Evolutionary conservation across 352 stramenopile genomes (phyloP).

Genomic region (Aphanomyces euteiches): DNA sequence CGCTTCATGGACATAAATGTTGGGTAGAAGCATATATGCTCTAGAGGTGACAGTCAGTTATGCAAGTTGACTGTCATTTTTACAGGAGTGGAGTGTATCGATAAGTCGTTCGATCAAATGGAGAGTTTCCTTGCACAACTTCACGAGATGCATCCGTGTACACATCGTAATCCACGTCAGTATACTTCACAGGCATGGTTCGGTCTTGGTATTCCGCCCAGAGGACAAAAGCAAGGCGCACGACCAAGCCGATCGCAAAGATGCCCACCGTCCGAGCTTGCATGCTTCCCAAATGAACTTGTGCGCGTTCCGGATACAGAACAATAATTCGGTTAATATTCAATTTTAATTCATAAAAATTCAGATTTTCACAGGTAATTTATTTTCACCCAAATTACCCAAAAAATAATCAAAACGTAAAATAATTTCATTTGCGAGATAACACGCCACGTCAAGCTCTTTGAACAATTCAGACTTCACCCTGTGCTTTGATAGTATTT

Average conservation of each 20-base stretch:
- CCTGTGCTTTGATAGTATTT: no score
- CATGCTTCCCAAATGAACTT: no score
- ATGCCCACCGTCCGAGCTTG: constrained; percentile 15
- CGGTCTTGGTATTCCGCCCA: constrained; percentile 75
- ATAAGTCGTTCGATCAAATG: constrained; percentile 97
- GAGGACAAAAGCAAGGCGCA: constrained; percentile 62
- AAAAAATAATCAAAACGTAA: no score
- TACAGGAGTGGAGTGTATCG: constrained; percentile 97
- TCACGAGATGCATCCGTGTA: constrained; percentile 95
- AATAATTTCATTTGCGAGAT: no score
- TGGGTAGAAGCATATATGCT: constrained; percentile 67
- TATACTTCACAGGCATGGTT: constrained; percentile 91
- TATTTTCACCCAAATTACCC: no score
- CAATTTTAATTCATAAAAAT: no score
- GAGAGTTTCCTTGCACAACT: constrained; percentile 81
- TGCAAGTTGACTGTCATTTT: constrained; percentile 21
- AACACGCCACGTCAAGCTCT: no score
- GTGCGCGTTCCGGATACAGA: no score
- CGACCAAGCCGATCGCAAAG: constrained; percentile 23
- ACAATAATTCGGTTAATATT: no score
- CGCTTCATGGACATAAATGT: constrained; percentile 64
- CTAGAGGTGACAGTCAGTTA: constrained; percentile 33
- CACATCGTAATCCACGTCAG: constrained; percentile 99
- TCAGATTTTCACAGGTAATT: no score
- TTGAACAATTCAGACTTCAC: no score